Evolutionary conservation across 2,329 filamentous ascomycete genomes (phyloP).

Genomic region (Fusarium bactridioides): DNA sequence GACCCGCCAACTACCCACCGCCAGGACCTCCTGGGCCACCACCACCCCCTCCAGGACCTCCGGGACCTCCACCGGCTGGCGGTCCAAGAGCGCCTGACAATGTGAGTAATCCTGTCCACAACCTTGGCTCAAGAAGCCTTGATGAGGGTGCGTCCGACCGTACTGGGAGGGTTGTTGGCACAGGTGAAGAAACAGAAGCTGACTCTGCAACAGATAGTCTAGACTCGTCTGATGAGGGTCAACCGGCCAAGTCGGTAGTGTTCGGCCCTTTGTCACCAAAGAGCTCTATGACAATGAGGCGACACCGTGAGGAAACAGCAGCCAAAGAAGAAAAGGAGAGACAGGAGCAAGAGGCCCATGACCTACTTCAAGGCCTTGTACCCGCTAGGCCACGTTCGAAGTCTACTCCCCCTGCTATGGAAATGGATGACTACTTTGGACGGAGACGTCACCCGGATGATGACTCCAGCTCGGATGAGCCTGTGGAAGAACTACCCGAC

Average conservation of each 20-base stretch:
- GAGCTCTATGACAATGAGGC: slow-evolving; percentile 55
- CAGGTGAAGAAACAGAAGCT: slow-evolving; percentile 19
- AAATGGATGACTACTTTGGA: slow-evolving; percentile 40
- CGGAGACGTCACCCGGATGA: slow-evolving; percentile 28
- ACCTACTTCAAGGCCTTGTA: slow-evolving; percentile 30
- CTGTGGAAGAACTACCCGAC: slow-evolving; percentile 56
- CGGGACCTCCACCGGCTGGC: slow-evolving; percentile 45
- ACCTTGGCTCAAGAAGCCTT: slow-evolving; percentile 38
- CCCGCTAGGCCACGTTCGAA: slow-evolving; percentile 21
- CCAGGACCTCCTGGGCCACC: slow-evolving; percentile 45
- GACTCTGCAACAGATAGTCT: slow-evolving; percentile 43
- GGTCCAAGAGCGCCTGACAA: slow-evolving; percentile 50
- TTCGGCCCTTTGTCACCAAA: slow-evolving; percentile 61
- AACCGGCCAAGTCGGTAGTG: slow-evolving; percentile 51
- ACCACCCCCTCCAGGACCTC: slow-evolving; percentile 37
- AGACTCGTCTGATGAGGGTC: slow-evolving; percentile 22
- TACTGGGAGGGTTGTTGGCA: slow-evolving; percentile 35
- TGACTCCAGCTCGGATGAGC: slow-evolving; percentile 43
- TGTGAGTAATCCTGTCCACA: slow-evolving; percentile 53
- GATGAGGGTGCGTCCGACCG: slow-evolving; percentile 51
- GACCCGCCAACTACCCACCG: slow-evolving; percentile 7
- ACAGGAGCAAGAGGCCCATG: slow-evolving; percentile 25
- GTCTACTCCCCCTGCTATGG: slow-evolving; percentile 40
- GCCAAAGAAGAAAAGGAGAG: slow-evolving; percentile 33
- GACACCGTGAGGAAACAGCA: slow-evolving; percentile 47